A percentile compares a stretch with the other conserved stretches of the same genome.
phyloP scores from a whole-genome alignment of 108 stramenopile genomes.

The Fragilariopsis cylindrus region DNA sequence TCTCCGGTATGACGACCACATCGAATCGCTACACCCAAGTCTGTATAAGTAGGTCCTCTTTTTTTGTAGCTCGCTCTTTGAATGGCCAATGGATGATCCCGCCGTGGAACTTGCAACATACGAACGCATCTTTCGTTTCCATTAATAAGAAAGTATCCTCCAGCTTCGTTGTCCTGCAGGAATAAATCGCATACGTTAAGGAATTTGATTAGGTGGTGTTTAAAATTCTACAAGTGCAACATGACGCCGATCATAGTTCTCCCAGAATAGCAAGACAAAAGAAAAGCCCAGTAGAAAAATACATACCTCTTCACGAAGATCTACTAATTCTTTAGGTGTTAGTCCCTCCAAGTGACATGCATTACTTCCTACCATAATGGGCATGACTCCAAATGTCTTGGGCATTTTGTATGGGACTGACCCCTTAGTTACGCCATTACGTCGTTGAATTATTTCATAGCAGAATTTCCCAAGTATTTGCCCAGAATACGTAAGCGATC shows the following conservation, averaged over 20 bases:
- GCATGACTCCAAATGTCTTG: slow-evolving; percentile 87
- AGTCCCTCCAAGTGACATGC: slow-evolving; percentile 70
- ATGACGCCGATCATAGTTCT: too few species aligned
- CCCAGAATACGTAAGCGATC: slow-evolving; percentile 76
- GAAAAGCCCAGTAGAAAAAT: neutral
- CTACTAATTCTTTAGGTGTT: slow-evolving; percentile 51
- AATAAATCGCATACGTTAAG: neutral
- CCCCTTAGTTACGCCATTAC: slow-evolving; percentile 56
- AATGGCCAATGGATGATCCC: slow-evolving; percentile 92
- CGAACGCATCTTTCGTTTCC: slow-evolving; percentile 97
- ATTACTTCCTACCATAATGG: slow-evolving; percentile 91
- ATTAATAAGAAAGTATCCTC: slow-evolving; percentile 96
- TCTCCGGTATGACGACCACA: slow-evolving; percentile 82
- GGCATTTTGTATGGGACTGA: slow-evolving; percentile 34
- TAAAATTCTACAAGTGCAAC: neutral
- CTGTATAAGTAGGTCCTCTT: slow-evolving; percentile 83
- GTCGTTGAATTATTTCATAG: slow-evolving; percentile 53
- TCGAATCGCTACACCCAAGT: slow-evolving; percentile 83
- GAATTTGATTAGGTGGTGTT: neutral
- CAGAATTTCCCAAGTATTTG: slow-evolving; percentile 75
- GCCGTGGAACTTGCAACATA: slow-evolving; percentile 90
- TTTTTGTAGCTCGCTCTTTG: slow-evolving; percentile 92
- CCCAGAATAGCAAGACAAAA: neutral
- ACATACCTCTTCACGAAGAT: slow-evolving; percentile 70
- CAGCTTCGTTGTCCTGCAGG: slow-evolving; percentile 88